Evolutionary conservation across 768 basidiomycete genomes (phyloP).

Genomic region (Kwoniella bestiolae): DNA sequence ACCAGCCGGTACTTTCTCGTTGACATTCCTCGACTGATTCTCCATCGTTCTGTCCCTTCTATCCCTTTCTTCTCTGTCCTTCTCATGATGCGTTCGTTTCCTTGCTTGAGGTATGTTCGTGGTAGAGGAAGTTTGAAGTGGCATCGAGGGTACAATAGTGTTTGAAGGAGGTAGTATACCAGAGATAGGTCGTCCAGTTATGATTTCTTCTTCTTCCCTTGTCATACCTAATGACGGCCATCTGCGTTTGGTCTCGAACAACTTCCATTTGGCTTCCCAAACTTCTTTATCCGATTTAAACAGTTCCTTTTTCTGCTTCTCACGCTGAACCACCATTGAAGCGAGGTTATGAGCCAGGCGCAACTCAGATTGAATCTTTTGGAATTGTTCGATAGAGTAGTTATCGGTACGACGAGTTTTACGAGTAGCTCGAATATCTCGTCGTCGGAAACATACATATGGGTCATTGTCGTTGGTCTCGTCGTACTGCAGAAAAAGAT

Average conservation of each 20-base stretch:
- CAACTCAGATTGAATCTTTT: conserved; percentile 78
- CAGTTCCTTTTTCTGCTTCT: conserved; percentile 73
- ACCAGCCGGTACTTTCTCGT: conserved; percentile 25
- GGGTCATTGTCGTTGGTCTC: conserved; percentile 89
- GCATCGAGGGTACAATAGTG: conserved; percentile 59
- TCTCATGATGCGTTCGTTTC: conserved; percentile 32
- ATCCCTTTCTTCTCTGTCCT: conserved; percentile 51
- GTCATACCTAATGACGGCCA: conserved; percentile 58
- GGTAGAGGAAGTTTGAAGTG: conserved; percentile 18
- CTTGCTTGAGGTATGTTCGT: conserved; percentile 34
- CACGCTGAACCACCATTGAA: conserved; percentile 69
- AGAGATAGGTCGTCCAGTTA: conserved; percentile 41
- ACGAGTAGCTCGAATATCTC: conserved; percentile 89
- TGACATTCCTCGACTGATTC: conserved; percentile 14
- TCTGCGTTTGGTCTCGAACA: conserved; percentile 80
- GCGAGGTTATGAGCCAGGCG: conserved; percentile 74
- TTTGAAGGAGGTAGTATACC: conserved; percentile 7
- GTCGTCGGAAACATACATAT: conserved; percentile 94
- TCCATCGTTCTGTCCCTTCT: conserved; percentile 43
- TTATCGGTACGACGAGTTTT: conserved; percentile 92
- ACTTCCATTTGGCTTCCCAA: conserved; percentile 76
- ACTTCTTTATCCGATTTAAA: conserved; percentile 66
- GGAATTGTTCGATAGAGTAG: conserved; percentile 84
- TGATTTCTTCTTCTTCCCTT: conserved; percentile 58
- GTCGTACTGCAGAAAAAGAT: conserved; percentile 66